Evolutionary conservation across 2,329 filamentous ascomycete species (phyloP).

Genomic region (Fusarium caatingaense): DNA sequence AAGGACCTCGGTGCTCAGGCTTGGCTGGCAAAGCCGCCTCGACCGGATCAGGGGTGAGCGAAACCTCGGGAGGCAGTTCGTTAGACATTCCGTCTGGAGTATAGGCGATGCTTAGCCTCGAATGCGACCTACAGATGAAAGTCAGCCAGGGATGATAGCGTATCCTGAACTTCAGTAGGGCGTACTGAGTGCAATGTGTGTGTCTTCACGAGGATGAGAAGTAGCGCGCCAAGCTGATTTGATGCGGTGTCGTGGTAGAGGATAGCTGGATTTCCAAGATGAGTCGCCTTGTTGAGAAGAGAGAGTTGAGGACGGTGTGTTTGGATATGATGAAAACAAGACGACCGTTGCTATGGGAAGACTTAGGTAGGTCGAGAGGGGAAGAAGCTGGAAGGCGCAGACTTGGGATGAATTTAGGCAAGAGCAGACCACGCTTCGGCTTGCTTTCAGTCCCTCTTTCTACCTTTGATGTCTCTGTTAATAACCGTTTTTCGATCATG

Average conservation of each 20-base stretch:
- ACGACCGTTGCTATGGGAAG: conserved; percentile 2
- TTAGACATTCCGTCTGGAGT: conserved; percentile 27
- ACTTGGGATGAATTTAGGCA: conserved; percentile 22
- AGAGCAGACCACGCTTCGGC: conserved; percentile 9
- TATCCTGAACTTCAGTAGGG: not conserved
- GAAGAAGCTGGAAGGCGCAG: conserved; percentile 18
- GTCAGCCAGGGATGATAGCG: not conserved
- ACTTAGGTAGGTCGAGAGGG: conserved; percentile 11
- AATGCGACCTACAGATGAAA: not conserved
- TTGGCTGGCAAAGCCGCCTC: conserved; percentile 27
- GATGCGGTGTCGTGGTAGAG: not conserved
- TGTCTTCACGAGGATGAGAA: conserved; percentile 1
- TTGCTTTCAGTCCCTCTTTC: conserved; percentile 5
- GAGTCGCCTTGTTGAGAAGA: conserved; percentile 4
- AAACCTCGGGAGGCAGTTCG: conserved; percentile 21
- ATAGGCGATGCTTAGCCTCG: not conserved
- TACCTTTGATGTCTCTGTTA: conserved; percentile 4
- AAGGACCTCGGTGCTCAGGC: conserved; percentile 39
- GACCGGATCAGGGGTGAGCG: conserved; percentile 16
- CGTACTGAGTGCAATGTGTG: conserved; percentile 12
- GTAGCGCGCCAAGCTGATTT: not conserved
- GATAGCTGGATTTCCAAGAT: conserved; percentile 12
- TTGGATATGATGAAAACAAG: conserved; percentile 6
- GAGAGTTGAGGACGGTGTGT: conserved; percentile 13
- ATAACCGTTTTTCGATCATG: not conserved